Base-by-base conservation (phyloP, 495 filamentous ascomycete species). In the Penicillium subrubescens region DNA sequence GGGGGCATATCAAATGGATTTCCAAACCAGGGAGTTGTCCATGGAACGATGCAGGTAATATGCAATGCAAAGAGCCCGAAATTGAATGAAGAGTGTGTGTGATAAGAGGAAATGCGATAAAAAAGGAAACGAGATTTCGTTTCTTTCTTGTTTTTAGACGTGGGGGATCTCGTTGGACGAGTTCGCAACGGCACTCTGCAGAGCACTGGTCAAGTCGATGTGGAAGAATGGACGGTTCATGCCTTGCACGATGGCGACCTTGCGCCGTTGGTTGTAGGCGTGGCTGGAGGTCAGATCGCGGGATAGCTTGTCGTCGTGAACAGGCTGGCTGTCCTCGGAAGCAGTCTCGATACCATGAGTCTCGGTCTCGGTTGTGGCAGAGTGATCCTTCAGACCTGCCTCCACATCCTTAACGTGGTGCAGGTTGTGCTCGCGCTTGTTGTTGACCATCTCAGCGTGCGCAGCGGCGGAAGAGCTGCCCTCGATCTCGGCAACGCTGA, bases 171-270 rank as follows among this genome's bases (percentile, higher is more conserved):
- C 71, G 21, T 71, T 67, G 3, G 70, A 71, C 12, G 71, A 87
- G 67, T 94, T 97, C 34, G 88, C 85, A 66, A 98, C 85, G 17
- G 93, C 94, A 75, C 92, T 94, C 76, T 96, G 90, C 70, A 98
- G 72, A 27, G 95, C 95, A 70, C 90, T 94, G 15, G 93, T 97
- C 31, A 99, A 75, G 73, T 99, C 95, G 61, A 96, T 87, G 69
- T 99, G 96, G 86, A 99, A 98, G 66, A 97, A 85, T 51, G 95
- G 95, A 68, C 92, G 77, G 77, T 95, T 93, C 61, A 97, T 81
- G 48, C 95, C 91, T 65, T 92, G 90, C 41, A 97, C 89, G 14
- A 90, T 81, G 2, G 90, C 92, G 37, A 87, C 76, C 73, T 77
- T 84, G 17, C 67, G 73, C 15, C 74, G 74, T 34, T 62, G 62